A percentile compares a stretch with the other conserved stretches of the same genome.
Conservation (phyloP, 179 eudicot genomes). For the Patellifolia procumbens region DNA sequence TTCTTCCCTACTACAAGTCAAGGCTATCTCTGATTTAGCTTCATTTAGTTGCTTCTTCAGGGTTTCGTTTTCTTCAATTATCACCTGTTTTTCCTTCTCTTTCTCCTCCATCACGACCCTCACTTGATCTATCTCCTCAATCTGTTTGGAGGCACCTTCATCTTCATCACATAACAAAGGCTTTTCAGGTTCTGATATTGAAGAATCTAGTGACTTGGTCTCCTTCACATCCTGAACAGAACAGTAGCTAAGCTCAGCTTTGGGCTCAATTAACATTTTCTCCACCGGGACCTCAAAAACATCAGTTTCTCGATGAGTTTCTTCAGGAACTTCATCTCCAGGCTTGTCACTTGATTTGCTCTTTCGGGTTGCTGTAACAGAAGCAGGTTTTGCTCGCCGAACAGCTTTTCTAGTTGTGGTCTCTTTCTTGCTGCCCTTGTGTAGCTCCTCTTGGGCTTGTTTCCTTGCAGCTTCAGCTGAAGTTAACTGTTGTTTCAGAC, state of each 20-base stretch:
- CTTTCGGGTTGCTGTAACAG: slow-evolving; percentile 12
- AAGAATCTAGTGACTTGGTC: slow-evolving; percentile 28
- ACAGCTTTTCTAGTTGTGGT: slow-evolving; percentile 20
- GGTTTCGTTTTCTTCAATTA: slow-evolving; percentile 47
- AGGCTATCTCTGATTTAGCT: slow-evolving; percentile 40
- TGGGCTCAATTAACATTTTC: slow-evolving; percentile 35
- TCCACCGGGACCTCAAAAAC: slow-evolving; percentile 84
- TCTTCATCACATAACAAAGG: slow-evolving; percentile 35
- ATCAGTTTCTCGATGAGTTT: slow-evolving; percentile 56
- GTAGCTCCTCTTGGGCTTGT: slow-evolving; percentile 59
- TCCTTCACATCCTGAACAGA: slow-evolving; percentile 32
- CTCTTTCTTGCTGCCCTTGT: slow-evolving; percentile 42
- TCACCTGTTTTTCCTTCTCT: slow-evolving; percentile 45
- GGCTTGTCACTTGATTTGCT: slow-evolving; percentile 25
- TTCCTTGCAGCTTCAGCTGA: slow-evolving; percentile 64
- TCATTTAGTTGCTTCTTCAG: slow-evolving; percentile 53
- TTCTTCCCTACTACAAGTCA: slow-evolving; percentile 43
- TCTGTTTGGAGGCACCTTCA: slow-evolving; percentile 44
- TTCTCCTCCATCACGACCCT: slow-evolving; percentile 50
- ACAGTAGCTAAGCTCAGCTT: slow-evolving; percentile 23
- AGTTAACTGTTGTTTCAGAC: slow-evolving; percentile 62
- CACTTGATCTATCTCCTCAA: slow-evolving; percentile 46
- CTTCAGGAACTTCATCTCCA: slow-evolving; percentile 35
- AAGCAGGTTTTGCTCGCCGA: slow-evolving; percentile 16
- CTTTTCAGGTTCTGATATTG: slow-evolving; percentile 34